Evolutionary conservation across 2,329 filamentous ascomycete genomes (phyloP).

Genomic region (Shiraia sp.): DNA sequence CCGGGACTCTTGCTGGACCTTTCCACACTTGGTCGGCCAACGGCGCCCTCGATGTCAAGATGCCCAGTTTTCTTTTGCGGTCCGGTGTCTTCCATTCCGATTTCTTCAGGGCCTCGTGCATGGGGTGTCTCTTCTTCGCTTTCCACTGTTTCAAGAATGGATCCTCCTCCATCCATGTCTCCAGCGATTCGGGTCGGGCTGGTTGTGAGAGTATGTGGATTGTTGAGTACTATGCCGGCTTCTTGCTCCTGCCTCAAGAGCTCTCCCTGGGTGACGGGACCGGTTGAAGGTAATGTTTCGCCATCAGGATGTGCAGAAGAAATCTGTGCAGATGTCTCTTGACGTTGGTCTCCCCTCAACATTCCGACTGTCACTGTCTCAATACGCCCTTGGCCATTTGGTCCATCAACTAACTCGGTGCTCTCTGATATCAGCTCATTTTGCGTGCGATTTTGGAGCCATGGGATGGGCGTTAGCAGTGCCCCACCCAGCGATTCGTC

Average conservation of each 20-base stretch:
- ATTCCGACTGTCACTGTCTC: slow-evolving; percentile 80
- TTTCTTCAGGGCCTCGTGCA: slow-evolving; percentile 79
- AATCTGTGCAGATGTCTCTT: slow-evolving; percentile 28
- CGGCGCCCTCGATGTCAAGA: slow-evolving; percentile 42
- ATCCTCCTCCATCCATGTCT: slow-evolving; percentile 35
- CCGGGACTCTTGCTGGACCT: slow-evolving; percentile 33
- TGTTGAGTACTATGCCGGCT: slow-evolving; percentile 72
- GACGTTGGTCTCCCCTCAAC: slow-evolving; percentile 19
- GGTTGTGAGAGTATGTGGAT: slow-evolving; percentile 37
- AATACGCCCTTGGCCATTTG: slow-evolving; percentile 76
- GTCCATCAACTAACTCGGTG: slow-evolving; percentile 79
- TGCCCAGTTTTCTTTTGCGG: slow-evolving; percentile 66
- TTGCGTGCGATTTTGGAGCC: slow-evolving; percentile 64
- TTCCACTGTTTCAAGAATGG: slow-evolving; percentile 41
- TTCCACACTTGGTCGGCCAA: slow-evolving; percentile 40
- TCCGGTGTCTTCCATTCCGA: slow-evolving; percentile 86
- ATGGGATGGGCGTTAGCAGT: slow-evolving; percentile 89
- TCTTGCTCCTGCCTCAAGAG: slow-evolving; percentile 84
- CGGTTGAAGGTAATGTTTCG: slow-evolving; percentile 41
- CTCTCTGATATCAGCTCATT: slow-evolving; percentile 70
- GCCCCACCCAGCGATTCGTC: slow-evolving; percentile 91
- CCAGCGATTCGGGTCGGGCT: slow-evolving; percentile 31
- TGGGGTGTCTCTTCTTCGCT: slow-evolving; percentile 68
- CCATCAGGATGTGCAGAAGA: slow-evolving; percentile 39
- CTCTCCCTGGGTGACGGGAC: slow-evolving; percentile 72